Evolutionary conservation across 139 green algal genomes (phyloP), one percentile per base, ranked within the genome.

Genomic region (Eudorina sp.): DNA sequence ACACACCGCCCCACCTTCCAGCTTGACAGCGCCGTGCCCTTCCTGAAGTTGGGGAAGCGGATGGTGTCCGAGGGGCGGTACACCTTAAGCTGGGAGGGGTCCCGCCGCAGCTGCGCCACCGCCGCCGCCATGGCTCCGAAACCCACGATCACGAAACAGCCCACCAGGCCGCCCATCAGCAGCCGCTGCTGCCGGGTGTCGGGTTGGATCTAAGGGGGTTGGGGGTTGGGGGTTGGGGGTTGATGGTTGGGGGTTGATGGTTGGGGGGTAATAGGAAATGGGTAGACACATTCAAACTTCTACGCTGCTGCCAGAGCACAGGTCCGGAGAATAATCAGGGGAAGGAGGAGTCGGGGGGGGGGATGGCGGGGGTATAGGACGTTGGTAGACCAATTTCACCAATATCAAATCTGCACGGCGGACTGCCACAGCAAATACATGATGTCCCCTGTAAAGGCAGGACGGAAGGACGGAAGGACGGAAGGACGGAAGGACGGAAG

Each of bases 41-140:
- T 70, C 5, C 76, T 34, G 51, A 83, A 83, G 76, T 83, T 83
- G n/a, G 76, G 76, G 76, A 83, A 83, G 51, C 76, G 76, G 51
- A 83, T 83, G 48, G 76, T 83, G 76, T 83, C 76, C 31, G 76
- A 83, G 76, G 76, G 51, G 34, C 31, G 46, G 76, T 83, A 83
- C 46, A 83, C 76, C 76, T 83, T 83, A 51, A 83, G 76, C 76
- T 83, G 76, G 76, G 31, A 53, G 36, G 76, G 76, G 76, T 83
- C 76, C 41, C 53, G 34, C n/a, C 76, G 76, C 76, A 83, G 76
- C 51, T 83, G 76, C 25, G 51, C 51, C 16, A 83, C 76, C 53
- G 76, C 76, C 51, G 31, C 31, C 48, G 76, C 76, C 76, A 83
- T 83, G 31, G 41, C 76, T 21, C 13, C 21, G 51, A 83, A 83